phyloP scores from a whole-genome alignment of 2,329 filamentous ascomycete genomes.

The Penicillium sp. region DNA sequence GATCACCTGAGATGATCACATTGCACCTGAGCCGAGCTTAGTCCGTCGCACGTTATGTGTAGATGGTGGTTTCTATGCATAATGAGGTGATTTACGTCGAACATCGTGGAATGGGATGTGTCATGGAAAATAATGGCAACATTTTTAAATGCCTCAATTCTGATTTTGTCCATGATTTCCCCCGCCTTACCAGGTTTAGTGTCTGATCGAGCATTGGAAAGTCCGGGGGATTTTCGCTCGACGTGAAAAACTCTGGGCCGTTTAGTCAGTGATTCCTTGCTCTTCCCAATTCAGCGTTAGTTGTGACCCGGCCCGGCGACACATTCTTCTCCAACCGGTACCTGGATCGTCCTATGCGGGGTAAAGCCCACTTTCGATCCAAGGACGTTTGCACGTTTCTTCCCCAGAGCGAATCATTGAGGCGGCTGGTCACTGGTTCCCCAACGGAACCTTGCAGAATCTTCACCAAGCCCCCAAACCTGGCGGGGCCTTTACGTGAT shows the following conservation, averaged over 20 bases:
- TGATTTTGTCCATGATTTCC: background rate
- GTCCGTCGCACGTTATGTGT: background rate
- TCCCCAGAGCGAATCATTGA: slow-evolving; percentile 6
- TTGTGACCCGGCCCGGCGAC: slow-evolving; percentile 18
- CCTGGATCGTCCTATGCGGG: slow-evolving; percentile 27
- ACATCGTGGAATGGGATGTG: slow-evolving; percentile 26
- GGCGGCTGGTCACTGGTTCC: background rate
- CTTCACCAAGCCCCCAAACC: slow-evolving; percentile 1
- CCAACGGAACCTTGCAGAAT: slow-evolving; percentile 8
- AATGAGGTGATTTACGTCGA: slow-evolving; percentile 19
- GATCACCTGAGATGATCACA: slow-evolving; percentile 3
- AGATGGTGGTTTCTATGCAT: background rate
- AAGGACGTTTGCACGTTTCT: slow-evolving; percentile 7
- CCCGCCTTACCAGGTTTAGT: slow-evolving; percentile 13
- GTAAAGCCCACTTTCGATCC: slow-evolving; percentile 17
- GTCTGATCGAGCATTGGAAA: background rate
- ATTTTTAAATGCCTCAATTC: slow-evolving; percentile 20
- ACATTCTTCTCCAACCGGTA: slow-evolving; percentile 21
- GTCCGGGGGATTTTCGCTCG: slow-evolving; percentile 25
- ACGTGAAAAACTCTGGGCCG: background rate
- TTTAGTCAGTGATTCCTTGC: background rate
- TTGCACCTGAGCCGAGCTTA: background rate
- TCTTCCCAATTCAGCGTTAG: background rate
- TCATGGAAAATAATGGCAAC: slow-evolving; percentile 11
- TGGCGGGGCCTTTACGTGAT: slow-evolving; percentile 24